These are phyloP conservation scores for Striga hermonthica DNA, from an alignment of 305 asterid genomes.

Conservation along the genomic window DNA sequence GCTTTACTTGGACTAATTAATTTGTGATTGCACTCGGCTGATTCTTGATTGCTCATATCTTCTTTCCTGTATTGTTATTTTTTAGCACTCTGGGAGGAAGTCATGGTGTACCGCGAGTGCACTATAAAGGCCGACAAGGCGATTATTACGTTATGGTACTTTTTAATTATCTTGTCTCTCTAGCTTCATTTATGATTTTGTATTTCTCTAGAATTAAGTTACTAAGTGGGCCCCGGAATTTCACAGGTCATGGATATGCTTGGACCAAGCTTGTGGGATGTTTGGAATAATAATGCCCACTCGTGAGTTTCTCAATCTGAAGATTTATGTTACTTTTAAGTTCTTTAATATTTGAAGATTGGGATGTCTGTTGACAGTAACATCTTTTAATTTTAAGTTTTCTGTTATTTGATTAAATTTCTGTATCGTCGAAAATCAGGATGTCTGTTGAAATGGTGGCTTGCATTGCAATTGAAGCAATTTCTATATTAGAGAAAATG, in stretches of 20 bases:
- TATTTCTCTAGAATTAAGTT: conserved; percentile 10
- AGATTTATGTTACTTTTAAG: conserved; percentile 22
- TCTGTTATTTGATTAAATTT: conserved; percentile 27
- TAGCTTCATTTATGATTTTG: conserved; percentile 9
- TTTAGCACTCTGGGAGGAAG: conserved; percentile 76
- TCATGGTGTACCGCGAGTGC: conserved; percentile 88
- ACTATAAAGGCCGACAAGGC: conserved; percentile 82
- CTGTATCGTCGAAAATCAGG: conserved; percentile 40
- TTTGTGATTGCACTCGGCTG: background rate
- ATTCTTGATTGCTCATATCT: conserved; percentile 8
- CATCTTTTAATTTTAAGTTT: conserved; percentile 15
- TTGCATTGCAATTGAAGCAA: conserved; percentile 84
- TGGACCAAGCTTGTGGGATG: conserved; percentile 98
- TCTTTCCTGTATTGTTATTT: conserved; percentile 27
- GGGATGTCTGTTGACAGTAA: no score
- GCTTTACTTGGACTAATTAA: conserved; percentile 24
- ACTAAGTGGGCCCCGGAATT: conserved; percentile 22
- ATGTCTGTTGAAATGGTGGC: conserved; percentile 92
- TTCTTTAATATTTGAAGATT: conserved; percentile 1
- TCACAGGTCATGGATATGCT: conserved; percentile 93
- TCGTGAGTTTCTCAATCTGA: conserved; percentile 41
- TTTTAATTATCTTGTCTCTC: conserved; percentile 1
- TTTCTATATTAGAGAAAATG: conserved; percentile 84
- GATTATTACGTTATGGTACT: conserved; percentile 82
- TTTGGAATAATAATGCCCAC: conserved; percentile 68